Percentiles rank a stretch among this genome's conserved stretches.
Evolutionary conservation across 345 rosid species (phyloP).

Genomic region (Anastatica hierochuntica): DNA sequence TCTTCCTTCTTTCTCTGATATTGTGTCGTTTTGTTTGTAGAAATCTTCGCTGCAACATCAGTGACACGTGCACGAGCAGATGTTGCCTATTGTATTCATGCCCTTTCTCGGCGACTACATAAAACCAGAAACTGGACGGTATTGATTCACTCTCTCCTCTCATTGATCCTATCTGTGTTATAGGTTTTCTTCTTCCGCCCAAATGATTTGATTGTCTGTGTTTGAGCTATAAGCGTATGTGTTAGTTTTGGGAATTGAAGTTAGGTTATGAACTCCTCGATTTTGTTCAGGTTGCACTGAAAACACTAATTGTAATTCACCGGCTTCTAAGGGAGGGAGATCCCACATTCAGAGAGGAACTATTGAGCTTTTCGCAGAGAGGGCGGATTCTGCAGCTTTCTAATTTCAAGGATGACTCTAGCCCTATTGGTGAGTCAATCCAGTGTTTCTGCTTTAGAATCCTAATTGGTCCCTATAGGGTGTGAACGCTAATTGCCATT

Average conservation of each 20-base stretch:
- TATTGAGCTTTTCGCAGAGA: slow-evolving; percentile 47
- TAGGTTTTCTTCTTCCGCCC: too few relatives aligned
- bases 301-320: slow-evolving; percentile 40
- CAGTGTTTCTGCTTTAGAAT: neutral
- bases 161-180: neutral
- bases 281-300: neutral
- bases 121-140: neutral
- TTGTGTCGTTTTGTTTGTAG: neutral
- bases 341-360: slow-evolving; percentile 10
- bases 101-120: neutral
- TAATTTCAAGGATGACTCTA: slow-evolving; percentile 80
- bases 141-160: too few relatives aligned
- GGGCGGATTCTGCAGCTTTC: slow-evolving; percentile 67
- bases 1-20: neutral
- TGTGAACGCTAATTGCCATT: neutral
- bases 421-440: slow-evolving; percentile 43
- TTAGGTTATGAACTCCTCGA: neutral
- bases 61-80: neutral
- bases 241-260: neutral
- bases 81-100: neutral
- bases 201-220: too few relatives aligned
- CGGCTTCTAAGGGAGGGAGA: slow-evolving; percentile 74
- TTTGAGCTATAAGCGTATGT: neutral
- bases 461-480: neutral
- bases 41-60: neutral